Evolutionary conservation across 768 basidiomycete species (phyloP).

Genomic region (Pulveroboletus frians): DNA sequence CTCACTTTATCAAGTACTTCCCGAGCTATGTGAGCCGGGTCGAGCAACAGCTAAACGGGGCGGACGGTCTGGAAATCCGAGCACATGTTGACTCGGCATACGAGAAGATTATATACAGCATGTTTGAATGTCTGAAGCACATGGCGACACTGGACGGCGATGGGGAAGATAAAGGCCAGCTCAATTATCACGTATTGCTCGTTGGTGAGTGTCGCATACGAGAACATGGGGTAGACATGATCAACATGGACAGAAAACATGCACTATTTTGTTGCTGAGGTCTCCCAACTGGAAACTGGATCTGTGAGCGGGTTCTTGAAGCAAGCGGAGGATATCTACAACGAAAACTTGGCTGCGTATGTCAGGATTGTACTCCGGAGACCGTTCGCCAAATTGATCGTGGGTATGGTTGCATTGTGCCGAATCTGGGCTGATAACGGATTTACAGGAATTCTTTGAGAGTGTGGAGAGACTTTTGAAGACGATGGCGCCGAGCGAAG

Average conservation of each 20-base stretch:
- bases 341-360: constrained; percentile 84
- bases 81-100: constrained; percentile 75
- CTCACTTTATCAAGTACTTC: constrained; percentile 89
- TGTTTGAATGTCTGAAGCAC: constrained; percentile 91
- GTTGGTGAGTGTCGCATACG: constrained; percentile 59
- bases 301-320: constrained; percentile 60
- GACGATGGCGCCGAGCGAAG: constrained; percentile 71
- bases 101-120: constrained; percentile 80
- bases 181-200: constrained; percentile 93
- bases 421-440: constrained; percentile 4
- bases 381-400: constrained; percentile 83
- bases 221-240: not conserved
- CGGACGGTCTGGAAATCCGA: constrained; percentile 74
- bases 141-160: constrained; percentile 95
- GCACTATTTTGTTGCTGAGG: constrained; percentile 88
- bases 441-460: constrained; percentile 84
- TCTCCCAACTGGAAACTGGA: constrained; percentile 60
- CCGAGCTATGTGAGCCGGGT: constrained; percentile 80
- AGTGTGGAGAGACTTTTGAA: constrained; percentile 84
- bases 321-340: constrained; percentile 78
- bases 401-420: constrained; percentile 34
- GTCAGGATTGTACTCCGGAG: constrained; percentile 81
- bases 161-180: constrained; percentile 91
- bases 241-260: constrained; percentile 70
- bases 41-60: constrained; percentile 77